phyloP scores from a whole-genome alignment of 345 rosid genomes.

The Gossypium anomalum region DNA sequence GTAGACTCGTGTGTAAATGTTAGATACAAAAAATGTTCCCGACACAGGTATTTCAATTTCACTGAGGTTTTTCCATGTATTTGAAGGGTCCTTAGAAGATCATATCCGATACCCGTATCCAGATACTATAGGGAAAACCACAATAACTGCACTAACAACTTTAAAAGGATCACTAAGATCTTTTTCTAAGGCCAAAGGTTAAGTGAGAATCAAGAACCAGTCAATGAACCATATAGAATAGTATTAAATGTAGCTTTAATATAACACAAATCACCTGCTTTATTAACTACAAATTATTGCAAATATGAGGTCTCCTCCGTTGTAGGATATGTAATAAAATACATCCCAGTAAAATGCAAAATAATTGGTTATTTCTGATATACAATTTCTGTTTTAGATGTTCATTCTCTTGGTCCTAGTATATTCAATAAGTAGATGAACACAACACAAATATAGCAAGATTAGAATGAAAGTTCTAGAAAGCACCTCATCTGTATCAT shows the following conservation, averaged over 20 bases:
- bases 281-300: neutral
- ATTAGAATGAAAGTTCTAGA: slow-evolving; percentile 18
- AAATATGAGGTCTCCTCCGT: neutral
- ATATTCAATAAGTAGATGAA: neutral
- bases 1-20: neutral
- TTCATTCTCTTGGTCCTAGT: neutral
- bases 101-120: neutral
- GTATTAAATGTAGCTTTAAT: neutral
- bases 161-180: neutral
- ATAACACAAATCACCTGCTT: neutral
- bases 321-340: neutral
- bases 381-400: neutral
- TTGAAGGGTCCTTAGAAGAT: neutral
- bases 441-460: slow-evolving; percentile 2
- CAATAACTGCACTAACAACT: neutral
- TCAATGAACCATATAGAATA: neutral
- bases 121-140: neutral
- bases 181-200: neutral
- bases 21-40: neutral
- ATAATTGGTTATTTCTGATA: neutral
- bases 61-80: neutral
- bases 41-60: neutral
- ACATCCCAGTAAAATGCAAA: neutral
- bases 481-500: slow-evolving; percentile 74
- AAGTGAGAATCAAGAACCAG: neutral